Percentiles rank a stretch among this genome's conserved stretches.
phyloP scores from a whole-genome alignment of 495 filamentous ascomycete genomes.

The Cetradonia linearis region DNA sequence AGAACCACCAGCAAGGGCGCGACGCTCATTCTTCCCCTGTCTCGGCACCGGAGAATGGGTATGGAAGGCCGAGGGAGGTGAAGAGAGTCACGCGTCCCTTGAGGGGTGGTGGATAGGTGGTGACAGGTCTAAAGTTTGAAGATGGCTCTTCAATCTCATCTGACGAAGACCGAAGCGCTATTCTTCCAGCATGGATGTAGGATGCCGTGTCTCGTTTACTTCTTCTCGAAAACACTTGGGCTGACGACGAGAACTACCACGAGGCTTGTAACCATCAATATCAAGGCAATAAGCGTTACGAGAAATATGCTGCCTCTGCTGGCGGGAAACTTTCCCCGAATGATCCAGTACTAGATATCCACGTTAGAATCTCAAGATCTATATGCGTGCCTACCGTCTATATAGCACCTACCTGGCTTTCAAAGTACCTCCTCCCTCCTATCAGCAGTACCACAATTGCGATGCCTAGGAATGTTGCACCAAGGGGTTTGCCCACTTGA shows the following conservation, averaged over 20 bases:
- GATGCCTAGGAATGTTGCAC: conserved; percentile 82
- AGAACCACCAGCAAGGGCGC: neutral
- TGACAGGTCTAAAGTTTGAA: neutral
- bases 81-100: too few species aligned
- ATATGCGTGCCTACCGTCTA: neutral
- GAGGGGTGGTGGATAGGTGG: neutral
- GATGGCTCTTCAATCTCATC: neutral
- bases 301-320: conserved; percentile 78
- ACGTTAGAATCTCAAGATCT: neutral
- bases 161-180: neutral
- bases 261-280: conserved; percentile 60
- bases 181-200: neutral
- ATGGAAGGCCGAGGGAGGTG: too few species aligned
- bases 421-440: conserved; percentile 63
- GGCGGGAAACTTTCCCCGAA: conserved; percentile 87
- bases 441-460: conserved; percentile 76
- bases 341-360: conserved; percentile 64
- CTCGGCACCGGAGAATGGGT: too few species aligned
- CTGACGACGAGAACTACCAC: conserved; percentile 61
- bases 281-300: conserved; percentile 56
- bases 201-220: neutral
- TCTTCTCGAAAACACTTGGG: conserved; percentile 40
- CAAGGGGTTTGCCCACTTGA: conserved; percentile 82
- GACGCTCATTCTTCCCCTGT: neutral
- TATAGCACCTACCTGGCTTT: conserved; percentile 36